phyloP scores from a whole-genome alignment of 768 basidiomycete genomes.

The Boletus edulis region DNA sequence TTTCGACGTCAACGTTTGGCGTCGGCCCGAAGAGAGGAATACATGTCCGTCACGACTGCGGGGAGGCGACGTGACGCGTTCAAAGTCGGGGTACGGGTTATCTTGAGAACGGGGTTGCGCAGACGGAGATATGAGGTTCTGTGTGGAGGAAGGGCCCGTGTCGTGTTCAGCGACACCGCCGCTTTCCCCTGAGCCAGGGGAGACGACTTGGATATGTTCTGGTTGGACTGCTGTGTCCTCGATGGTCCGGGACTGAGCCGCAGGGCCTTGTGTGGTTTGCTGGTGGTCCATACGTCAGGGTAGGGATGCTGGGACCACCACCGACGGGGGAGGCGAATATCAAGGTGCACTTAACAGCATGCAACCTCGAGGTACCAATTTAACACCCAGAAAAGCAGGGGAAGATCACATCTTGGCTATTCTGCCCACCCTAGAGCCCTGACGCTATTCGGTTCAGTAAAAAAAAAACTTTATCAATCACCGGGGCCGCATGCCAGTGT shows the following conservation, averaged over 20 bases:
- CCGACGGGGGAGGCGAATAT: neutral
- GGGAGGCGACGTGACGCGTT: neutral
- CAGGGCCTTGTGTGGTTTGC: neutral
- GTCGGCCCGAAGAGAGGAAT: slow-evolving; percentile 8
- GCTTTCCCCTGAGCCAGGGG: neutral
- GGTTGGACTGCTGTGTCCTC: neutral
- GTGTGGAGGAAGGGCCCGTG: slow-evolving; percentile 1
- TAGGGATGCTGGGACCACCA: neutral
- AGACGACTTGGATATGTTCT: slow-evolving; percentile 1
- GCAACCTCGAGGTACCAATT: neutral
- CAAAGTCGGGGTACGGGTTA: slow-evolving; percentile 8
- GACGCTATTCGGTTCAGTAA: neutral
- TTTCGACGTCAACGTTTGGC: neutral
- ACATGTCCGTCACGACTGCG: slow-evolving; percentile 14
- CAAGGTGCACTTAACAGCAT: neutral
- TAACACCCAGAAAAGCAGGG: too few species aligned
- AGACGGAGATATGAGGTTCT: too few species aligned
- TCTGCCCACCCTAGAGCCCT: too few species aligned
- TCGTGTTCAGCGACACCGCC: neutral
- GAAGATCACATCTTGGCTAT: too few species aligned
- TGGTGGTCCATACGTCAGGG: slow-evolving; percentile 16
- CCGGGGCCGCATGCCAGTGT: too few species aligned
- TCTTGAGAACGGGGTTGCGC: neutral
- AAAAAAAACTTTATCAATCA: too few species aligned
- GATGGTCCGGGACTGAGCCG: neutral